Conservation (phyloP, 2,329 filamentous ascomycete genomes). For the Trichoderma guizhouense region DNA sequence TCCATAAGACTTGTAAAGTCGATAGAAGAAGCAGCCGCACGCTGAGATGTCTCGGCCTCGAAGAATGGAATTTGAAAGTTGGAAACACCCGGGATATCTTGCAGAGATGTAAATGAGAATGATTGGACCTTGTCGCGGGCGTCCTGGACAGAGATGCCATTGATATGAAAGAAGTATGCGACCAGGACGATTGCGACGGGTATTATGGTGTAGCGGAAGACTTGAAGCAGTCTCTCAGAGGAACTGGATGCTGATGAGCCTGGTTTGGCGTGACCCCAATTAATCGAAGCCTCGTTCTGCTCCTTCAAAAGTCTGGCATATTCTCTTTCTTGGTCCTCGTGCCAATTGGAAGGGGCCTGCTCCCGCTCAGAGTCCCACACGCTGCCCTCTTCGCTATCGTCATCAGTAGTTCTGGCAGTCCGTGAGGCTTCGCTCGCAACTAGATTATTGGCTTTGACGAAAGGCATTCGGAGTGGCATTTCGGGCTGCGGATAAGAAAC, state of each 20-base stretch:
- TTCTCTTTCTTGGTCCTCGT: neutral
- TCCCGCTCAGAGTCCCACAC: neutral
- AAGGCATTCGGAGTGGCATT: conserved; percentile 53
- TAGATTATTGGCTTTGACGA: conserved; percentile 40
- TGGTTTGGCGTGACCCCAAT: neutral
- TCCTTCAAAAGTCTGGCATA: neutral
- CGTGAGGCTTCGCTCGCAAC: conserved; percentile 32
- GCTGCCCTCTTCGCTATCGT: neutral
- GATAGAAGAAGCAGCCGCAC: conserved; percentile 34
- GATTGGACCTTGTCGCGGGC: conserved; percentile 60
- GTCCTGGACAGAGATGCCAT: conserved; percentile 57
- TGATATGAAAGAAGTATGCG: conserved; percentile 57
- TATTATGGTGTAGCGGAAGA: conserved; percentile 61
- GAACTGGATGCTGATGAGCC: neutral
- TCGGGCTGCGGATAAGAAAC: conserved; percentile 41
- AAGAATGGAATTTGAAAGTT: conserved; percentile 65
- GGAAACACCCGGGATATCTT: conserved; percentile 63
- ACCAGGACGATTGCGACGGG: conserved; percentile 61
- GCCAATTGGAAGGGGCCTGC: conserved; percentile 32
- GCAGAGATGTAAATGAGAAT: conserved; percentile 59
- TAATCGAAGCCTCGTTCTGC: neutral
- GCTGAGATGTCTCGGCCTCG: conserved; percentile 30
- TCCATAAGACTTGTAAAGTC: conserved; percentile 75
- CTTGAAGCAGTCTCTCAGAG: neutral
- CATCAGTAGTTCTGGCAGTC: conserved; percentile 16